Base-by-base conservation (phyloP, 805 yeast species). In the Myxozyma kluyveri region DNA sequence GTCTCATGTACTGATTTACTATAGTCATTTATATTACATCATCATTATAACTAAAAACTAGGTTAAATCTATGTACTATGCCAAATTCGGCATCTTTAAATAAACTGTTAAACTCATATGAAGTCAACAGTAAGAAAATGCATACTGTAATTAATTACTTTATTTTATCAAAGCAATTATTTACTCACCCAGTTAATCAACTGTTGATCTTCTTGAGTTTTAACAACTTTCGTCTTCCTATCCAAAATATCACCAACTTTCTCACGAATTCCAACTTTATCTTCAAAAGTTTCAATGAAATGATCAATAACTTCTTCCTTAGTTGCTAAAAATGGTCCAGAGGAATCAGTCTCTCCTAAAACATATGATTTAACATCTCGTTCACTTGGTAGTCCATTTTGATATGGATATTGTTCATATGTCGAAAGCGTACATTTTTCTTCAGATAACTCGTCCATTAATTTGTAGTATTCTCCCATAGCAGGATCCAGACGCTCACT, bases 351-450 rank as follows among this genome's bases (percentile, higher is more conserved):
- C 50, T 76, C 75, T 18, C 95, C 95, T 27, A 80, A 79, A 49
- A 90, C 80, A 67, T 78, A 87, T 45, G 73, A 72, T 62, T 77
- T 78, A 51, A 91, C 75, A 54, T 81, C 85, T 33, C 66, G 57
- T 68, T 86, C 88, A 10, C 80, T 73, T 46, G 98, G 98, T 60
- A 93, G 75, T 27, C 95, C 96, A 76, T 81, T 84, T 63, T 79
- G 71, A 71, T 74, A 79, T 33, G 89, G 88, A 63, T 79, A 77
- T 56, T 75, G 69, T 31, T 63, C 66, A 69, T 73, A 78, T 18
- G 76, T 71, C 37, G 69, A 65, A 39, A 65, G 65, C 27, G 69
- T 51, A 7, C 36, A 5, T 14, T 21, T 32, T 35, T 49, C 45
- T 9, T 14, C 14, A 9, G 33, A 29, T 14, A 14, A 9, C 33